These are phyloP conservation scores for Teunomyces cretensis DNA, from an alignment of 805 yeast species.

Conservation along the genomic window DNA sequence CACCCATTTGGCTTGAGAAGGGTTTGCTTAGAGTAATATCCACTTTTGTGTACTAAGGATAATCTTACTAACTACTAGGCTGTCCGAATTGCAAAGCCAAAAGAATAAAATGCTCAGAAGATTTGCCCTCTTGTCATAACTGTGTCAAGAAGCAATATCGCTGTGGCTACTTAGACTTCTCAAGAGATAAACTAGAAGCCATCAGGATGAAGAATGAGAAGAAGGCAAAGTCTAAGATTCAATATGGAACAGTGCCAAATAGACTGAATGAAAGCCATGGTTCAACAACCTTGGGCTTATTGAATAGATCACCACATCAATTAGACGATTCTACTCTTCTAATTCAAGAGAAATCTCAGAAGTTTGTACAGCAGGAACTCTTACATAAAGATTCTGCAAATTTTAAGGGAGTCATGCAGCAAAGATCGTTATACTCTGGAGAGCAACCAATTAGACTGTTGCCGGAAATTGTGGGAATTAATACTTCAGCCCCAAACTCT, in stretches of 20 bases:
- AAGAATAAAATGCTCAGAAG: conserved; percentile 44
- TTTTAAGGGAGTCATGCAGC: no score
- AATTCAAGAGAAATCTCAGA: no score
- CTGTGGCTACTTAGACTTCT: conserved; percentile 44
- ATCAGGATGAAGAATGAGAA: conserved; percentile 34
- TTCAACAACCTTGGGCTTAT: background rate
- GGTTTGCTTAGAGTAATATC: no score
- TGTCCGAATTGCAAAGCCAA: conserved; percentile 46
- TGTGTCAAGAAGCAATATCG: conserved; percentile 37
- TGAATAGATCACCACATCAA: background rate
- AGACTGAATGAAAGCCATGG: background rate
- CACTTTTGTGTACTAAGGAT: no score
- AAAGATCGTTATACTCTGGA: background rate
- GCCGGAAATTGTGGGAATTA: no score
- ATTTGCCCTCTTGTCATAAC: conserved; percentile 40
- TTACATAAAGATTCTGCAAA: no score
- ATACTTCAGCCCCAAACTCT: background rate
- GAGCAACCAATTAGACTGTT: background rate
- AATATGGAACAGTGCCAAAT: background rate
- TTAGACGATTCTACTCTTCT: no score
- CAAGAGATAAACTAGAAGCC: conserved; percentile 34
- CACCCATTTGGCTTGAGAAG: no score
- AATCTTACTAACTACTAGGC: conserved; percentile 17
- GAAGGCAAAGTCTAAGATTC: conserved; percentile 7
- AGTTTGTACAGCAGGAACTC: no score